These are phyloP conservation scores for Dissophora globulifera DNA, from an alignment of 192 early-diverging fungal species.

Conservation along the genomic window DNA sequence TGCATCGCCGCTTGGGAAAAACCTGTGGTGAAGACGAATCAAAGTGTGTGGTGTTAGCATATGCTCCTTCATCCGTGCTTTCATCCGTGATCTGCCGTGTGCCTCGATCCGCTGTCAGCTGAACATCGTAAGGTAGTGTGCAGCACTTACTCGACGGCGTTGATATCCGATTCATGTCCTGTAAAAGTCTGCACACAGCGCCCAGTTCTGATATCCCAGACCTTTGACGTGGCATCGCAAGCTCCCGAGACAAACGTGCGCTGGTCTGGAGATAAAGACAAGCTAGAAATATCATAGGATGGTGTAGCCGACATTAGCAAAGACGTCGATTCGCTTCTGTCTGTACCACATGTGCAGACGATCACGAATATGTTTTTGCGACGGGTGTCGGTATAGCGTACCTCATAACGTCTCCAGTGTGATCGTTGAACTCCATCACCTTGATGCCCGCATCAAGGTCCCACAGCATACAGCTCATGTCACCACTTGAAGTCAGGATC, in stretches of 20 bases:
- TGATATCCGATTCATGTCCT: conserved; percentile 99
- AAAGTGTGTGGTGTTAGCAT: neutral
- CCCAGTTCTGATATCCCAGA: conserved; percentile 97
- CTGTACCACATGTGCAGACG: too few species aligned
- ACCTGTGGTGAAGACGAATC: conserved; percentile 59
- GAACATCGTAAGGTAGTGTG: neutral
- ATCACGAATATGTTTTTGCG: neutral
- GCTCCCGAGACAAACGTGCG: conserved; percentile 98
- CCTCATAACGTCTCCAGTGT: conserved; percentile 99
- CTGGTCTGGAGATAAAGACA: conserved; percentile 92
- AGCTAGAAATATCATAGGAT: conserved; percentile 51
- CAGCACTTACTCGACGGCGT: conserved; percentile 88
- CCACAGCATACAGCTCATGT: conserved; percentile 99
- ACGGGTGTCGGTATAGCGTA: conserved; percentile 12
- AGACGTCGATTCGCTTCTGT: neutral
- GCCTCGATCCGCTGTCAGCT: neutral
- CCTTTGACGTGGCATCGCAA: conserved; percentile 97
- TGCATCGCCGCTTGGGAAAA: conserved; percentile 99
- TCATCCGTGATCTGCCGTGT: too few species aligned
- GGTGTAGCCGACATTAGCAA: neutral
- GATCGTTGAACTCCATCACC: conserved; percentile 96
- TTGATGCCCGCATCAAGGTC: conserved; percentile 99
- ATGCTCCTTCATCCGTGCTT: too few species aligned
- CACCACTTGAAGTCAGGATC: conserved; percentile 94
- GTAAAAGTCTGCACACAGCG: conserved; percentile 98